Base-by-base conservation (phyloP, 2,329 filamentous ascomycete genomes). In the Cordyceps javanica region DNA sequence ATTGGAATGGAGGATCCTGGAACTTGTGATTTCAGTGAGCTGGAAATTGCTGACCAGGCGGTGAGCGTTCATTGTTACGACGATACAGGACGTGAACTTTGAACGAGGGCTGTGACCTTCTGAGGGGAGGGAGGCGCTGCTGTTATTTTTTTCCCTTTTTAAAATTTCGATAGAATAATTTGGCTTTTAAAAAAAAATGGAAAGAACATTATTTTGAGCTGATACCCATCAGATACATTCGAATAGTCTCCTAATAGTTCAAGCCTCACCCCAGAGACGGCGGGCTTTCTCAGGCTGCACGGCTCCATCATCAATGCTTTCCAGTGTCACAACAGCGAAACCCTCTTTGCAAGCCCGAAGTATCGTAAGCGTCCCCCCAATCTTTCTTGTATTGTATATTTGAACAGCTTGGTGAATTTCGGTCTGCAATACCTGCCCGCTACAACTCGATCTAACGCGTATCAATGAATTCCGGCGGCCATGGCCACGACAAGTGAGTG, bases 1-100 rank as follows among this genome's bases (percentile, higher is more conserved):
- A 50, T 50, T 50, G 46, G 46, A 16, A 50, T 50, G 46, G 46
- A 50, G 21, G 32, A 36, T 5, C 46, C 46, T 25, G 46, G 46
- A 14, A 50, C 28, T 6, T 50, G 46, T 19, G 11, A 23, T n/a
- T 50, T 50, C 10, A 13, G 32, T 13, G 28, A 50, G 19, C 46
- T 50, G 0, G 46, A 36, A 1, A 50, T 50, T 11, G 30, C 16
- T 3, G 25, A 50, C 2, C 19, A 25, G 46, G 30, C 30, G 25
- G 30, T 36, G 28, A 50, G 46, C 10, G 19, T 50, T 36, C 46
- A 50, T 19, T 50, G 46, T 21, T 50, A 50, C 19, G 46, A 50
- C 30, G 46, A 50, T 25, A 46, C 44, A 11, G 30, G 13, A 23
- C 42, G 42, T 14, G 42, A 45, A 16, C n/a, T 42, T 21, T 23